phyloP scores from a whole-genome alignment of 768 basidiomycete genomes.

The Suillus sp. region DNA sequence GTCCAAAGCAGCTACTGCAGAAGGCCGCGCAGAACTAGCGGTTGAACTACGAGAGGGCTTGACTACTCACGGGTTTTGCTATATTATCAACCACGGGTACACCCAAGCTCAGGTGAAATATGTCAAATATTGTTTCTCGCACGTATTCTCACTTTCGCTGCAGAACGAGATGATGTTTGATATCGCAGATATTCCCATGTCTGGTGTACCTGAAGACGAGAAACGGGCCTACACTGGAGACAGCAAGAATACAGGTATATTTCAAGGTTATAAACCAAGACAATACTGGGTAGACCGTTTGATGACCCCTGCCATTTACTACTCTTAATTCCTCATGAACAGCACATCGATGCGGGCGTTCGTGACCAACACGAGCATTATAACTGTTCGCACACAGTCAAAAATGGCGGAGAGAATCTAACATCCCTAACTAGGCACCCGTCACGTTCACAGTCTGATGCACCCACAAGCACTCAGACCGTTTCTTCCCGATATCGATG shows the following conservation, averaged over 20 bases:
- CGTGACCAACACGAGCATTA: conserved; percentile 66
- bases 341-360: conserved; percentile 67
- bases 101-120: conserved; percentile 35
- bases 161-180: conserved; percentile 51
- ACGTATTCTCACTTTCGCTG: not conserved
- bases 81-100: conserved; percentile 40
- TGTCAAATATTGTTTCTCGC: not conserved
- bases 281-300: conserved; percentile 46
- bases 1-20: conserved; percentile 38
- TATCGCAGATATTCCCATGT: conserved; percentile 50
- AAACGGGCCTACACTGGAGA: conserved; percentile 43
- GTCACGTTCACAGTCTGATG: conserved; percentile 43
- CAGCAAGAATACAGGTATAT: conserved; percentile 47
- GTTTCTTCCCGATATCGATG: conserved; percentile 53
- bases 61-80: conserved; percentile 39
- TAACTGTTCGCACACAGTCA: conserved; percentile 43
- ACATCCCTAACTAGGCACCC: conserved; percentile 44
- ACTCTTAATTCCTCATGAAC: not conserved
- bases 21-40: conserved; percentile 42
- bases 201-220: conserved; percentile 42
- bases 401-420: conserved; percentile 1
- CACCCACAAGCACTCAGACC: conserved; percentile 56
- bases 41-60: conserved; percentile 45
- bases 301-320: not conserved
- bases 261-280: conserved; percentile 55